Evolutionary conservation across 2,329 filamentous ascomycete species (phyloP).

Genomic region (Trichoderma citrinoviride): DNA sequence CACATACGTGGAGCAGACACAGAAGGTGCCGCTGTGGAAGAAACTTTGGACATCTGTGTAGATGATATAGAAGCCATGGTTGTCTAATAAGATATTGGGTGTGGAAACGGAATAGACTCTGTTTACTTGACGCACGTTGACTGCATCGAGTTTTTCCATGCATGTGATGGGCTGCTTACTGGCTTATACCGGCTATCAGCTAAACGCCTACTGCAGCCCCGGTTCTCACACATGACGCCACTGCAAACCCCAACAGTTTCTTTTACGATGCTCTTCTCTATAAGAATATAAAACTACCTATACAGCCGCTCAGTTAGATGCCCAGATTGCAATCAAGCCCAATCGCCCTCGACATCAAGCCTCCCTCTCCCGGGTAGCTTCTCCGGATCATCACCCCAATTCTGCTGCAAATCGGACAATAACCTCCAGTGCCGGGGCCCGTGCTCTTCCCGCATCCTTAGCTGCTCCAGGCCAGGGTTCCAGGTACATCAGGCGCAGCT

Average conservation of each 20-base stretch:
- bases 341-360: no score
- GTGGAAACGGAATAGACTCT: background rate
- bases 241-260: no score
- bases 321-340: background rate
- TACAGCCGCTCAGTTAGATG: no score
- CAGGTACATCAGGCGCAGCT: slow-evolving; percentile 11
- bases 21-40: slow-evolving; percentile 41
- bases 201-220: background rate
- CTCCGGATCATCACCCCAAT: background rate
- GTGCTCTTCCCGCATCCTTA: slow-evolving; percentile 21
- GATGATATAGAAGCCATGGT: background rate
- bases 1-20: slow-evolving; percentile 29
- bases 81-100: background rate
- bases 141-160: background rate
- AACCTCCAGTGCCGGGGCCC: background rate
- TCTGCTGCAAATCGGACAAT: slow-evolving; percentile 7
- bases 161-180: background rate
- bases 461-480: slow-evolving; percentile 14
- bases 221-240: no score
- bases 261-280: no score
- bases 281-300: background rate
- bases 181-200: background rate
- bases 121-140: background rate
- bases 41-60: slow-evolving; percentile 44
- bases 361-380: background rate